Percentiles rank a stretch among this genome's conserved stretches.
Conservation (phyloP, 202 grass and related monocot genomes). For the Zoysia matrella region DNA sequence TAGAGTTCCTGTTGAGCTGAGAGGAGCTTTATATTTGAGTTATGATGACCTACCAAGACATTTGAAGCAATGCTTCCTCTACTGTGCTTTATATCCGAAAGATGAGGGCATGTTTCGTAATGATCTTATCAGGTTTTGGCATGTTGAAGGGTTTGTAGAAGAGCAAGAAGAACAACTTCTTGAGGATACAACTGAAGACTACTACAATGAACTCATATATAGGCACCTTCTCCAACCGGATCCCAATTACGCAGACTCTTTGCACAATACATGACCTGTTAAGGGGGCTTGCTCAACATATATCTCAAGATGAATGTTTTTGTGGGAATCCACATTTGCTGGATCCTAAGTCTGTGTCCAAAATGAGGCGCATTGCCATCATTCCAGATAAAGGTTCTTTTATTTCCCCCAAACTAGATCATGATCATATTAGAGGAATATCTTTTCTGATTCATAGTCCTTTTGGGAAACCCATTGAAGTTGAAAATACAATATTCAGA, state of each 20-base stretch:
- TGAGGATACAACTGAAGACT: slow-evolving; percentile 32
- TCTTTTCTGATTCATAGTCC: background rate
- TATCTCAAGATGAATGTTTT: slow-evolving; percentile 18
- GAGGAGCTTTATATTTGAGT: slow-evolving; percentile 33
- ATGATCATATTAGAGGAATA: background rate
- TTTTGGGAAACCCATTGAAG: no score
- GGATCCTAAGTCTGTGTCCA: background rate
- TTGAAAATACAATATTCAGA: slow-evolving; percentile 11
- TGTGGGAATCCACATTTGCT: background rate
- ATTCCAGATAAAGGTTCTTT: background rate
- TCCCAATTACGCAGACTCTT: rapidly evolving
- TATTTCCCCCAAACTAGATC: background rate
- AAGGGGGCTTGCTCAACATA: slow-evolving; percentile 6
- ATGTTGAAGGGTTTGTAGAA: slow-evolving; percentile 23
- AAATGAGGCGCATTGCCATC: slow-evolving; percentile 12
- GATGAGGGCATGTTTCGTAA: background rate
- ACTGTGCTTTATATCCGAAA: background rate
- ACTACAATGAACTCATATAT: slow-evolving; percentile 22
- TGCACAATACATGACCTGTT: slow-evolving; percentile 48
- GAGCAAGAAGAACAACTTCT: background rate
- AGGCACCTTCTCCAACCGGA: slow-evolving; percentile 1
- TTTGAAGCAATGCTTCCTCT: slow-evolving; percentile 44
- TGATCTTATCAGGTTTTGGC: slow-evolving; percentile 23
- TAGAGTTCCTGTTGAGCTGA: background rate
- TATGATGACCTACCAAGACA: slow-evolving; percentile 13